Evolutionary conservation across 2,329 filamentous ascomycete species (phyloP).

Genomic region (Biscogniauxia sp.): DNA sequence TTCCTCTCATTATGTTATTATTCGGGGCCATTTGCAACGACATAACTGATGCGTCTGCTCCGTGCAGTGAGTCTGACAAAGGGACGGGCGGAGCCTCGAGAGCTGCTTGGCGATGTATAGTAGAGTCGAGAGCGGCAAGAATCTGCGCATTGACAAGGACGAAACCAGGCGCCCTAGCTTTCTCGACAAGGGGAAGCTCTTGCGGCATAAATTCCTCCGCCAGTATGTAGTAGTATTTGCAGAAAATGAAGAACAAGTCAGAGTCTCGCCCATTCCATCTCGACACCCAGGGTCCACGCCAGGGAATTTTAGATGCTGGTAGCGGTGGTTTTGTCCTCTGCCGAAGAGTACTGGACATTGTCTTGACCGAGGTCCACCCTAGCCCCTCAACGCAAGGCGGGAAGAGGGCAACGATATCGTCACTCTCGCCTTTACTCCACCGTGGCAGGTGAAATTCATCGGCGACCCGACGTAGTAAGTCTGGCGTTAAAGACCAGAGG

Average conservation of each 20-base stretch:
- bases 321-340: constrained; percentile 64
- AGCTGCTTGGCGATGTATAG: constrained; percentile 71
- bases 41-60: constrained; percentile 64
- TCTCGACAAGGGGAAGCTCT: constrained; percentile 51
- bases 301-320: constrained; percentile 70
- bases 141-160: constrained; percentile 81
- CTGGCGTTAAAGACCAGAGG: constrained; percentile 71
- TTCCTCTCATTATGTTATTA: constrained; percentile 69
- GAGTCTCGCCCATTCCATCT: constrained; percentile 86
- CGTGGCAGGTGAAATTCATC: constrained; percentile 66
- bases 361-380: constrained; percentile 53
- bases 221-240: constrained; percentile 82
- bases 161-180: constrained; percentile 70
- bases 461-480: constrained; percentile 68
- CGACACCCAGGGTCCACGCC: constrained; percentile 81
- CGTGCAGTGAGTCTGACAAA: constrained; percentile 45
- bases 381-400: constrained; percentile 61
- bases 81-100: constrained; percentile 45
- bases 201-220: constrained; percentile 68
- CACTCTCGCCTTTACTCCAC: constrained; percentile 53
- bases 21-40: constrained; percentile 61
- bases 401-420: constrained; percentile 67
- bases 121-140: constrained; percentile 74
- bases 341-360: constrained; percentile 56
- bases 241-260: constrained; percentile 87